A percentile compares a stretch with the other conserved stretches of the same genome.
These are phyloP conservation scores for Sphaerosporella brunnea DNA, from an alignment of 495 filamentous ascomycete genomes.

Conservation along the genomic window DNA sequence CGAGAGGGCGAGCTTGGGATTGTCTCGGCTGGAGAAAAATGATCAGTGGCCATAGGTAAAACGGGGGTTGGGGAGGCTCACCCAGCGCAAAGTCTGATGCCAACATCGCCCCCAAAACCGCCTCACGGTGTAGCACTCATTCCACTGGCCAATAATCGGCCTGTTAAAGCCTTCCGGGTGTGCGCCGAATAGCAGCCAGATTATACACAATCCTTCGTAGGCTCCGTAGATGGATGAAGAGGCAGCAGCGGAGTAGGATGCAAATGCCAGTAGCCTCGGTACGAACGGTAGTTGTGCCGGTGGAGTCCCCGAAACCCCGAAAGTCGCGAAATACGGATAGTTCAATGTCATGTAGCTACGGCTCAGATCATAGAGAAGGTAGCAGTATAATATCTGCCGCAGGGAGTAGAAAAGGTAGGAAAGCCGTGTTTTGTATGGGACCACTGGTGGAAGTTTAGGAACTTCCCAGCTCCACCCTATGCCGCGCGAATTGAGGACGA, in stretches of 20 bases:
- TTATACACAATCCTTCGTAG: too few species aligned
- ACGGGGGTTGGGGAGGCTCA: neutral
- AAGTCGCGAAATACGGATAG: too few species aligned
- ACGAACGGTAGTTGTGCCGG: neutral
- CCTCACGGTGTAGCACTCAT: neutral
- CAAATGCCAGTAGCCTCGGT: neutral
- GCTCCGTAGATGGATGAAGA: too few species aligned
- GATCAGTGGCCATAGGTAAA: too few species aligned
- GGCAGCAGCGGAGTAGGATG: too few species aligned
- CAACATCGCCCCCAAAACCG: neutral
- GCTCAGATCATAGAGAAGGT: neutral
- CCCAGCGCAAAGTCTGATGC: neutral
- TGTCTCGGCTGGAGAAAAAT: neutral
- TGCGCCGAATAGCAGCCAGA: too few species aligned
- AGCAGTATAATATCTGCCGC: neutral
- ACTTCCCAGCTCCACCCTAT: conserved; percentile 1
- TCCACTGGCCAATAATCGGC: neutral
- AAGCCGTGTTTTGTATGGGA: neutral
- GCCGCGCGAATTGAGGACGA: neutral
- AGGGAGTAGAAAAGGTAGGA: neutral
- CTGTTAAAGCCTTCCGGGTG: too few species aligned
- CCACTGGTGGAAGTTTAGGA: neutral
- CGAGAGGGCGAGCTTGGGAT: neutral
- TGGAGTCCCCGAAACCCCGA: too few species aligned
- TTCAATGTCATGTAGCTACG: too few species aligned